Conservation (phyloP, 139 green algal genomes). For the Monoraphidium neglectum region DNA sequence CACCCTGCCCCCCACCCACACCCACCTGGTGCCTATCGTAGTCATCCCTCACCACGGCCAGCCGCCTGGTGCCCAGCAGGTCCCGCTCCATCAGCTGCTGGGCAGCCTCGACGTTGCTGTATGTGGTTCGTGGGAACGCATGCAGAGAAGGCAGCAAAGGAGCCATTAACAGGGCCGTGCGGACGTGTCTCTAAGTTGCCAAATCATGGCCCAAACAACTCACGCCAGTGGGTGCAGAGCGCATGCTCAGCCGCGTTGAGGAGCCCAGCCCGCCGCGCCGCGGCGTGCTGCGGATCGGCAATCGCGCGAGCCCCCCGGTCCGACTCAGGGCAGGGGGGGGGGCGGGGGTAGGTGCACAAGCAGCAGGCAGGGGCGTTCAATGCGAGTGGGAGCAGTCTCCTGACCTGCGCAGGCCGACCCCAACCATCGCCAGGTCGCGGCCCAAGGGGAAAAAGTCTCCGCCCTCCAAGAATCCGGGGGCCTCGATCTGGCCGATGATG, state of each 20-base stretch:
- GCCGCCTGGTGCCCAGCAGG: slow-evolving; percentile 77
- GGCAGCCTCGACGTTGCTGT: slow-evolving; percentile 86
- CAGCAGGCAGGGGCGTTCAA: no score
- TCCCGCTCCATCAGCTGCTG: slow-evolving; percentile 89
- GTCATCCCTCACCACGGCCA: slow-evolving; percentile 90
- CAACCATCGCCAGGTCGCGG: slow-evolving; percentile 79
- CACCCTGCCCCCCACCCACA: background rate
- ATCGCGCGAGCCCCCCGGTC: no score
- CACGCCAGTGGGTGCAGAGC: no score
- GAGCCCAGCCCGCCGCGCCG: no score
- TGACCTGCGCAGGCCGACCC: slow-evolving; percentile 83
- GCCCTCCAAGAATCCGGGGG: slow-evolving; percentile 89
- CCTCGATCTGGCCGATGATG: slow-evolving; percentile 73
- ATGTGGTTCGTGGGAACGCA: no score
- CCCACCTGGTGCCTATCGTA: slow-evolving; percentile 84
- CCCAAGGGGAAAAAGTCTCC: slow-evolving; percentile 92
- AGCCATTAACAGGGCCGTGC: background rate
- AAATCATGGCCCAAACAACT: no score
- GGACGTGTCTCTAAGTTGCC: background rate
- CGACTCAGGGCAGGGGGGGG: no score
- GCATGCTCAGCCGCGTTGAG: no score
- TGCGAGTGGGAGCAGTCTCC: background rate
- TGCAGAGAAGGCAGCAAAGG: no score
- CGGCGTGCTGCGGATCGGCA: no score
- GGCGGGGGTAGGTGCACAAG: no score